Conservation (phyloP, 306 rosid species). For the Vigna mungo region DNA sequence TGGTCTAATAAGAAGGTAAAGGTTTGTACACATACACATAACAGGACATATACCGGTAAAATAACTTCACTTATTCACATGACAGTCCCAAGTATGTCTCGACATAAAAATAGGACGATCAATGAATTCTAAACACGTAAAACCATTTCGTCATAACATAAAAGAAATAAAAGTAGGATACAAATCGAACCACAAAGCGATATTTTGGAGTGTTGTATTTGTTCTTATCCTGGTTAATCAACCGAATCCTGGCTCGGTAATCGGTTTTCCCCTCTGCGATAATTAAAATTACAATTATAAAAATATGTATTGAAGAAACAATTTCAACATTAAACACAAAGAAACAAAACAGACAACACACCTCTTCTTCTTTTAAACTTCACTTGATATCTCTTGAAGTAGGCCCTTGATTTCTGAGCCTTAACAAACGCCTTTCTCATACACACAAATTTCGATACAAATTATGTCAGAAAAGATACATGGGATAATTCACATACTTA, state of each 20-base stretch:
- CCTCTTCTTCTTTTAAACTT: constrained; percentile 63
- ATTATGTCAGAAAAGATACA: neutral
- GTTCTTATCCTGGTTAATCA: no score
- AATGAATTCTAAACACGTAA: no score
- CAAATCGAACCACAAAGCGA: no score
- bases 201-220: no score
- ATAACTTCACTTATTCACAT: neutral
- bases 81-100: neutral
- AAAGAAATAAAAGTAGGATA: neutral
- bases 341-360: neutral
- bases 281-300: no score
- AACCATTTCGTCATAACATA: neutral
- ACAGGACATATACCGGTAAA: neutral
- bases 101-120: no score
- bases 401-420: constrained; percentile 52
- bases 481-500: neutral
- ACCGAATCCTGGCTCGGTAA: no score
- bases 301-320: no score
- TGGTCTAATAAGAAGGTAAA: no score
- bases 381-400: constrained; percentile 57
- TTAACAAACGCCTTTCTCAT: neutral
- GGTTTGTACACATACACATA: constrained; percentile 52
- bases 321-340: no score
- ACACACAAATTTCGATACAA: neutral
- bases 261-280: no score